Percentiles rank a stretch among this genome's conserved stretches.
Conservation (phyloP, 1,284 basidiomycete genomes). For the Ustilago esculenta region DNA sequence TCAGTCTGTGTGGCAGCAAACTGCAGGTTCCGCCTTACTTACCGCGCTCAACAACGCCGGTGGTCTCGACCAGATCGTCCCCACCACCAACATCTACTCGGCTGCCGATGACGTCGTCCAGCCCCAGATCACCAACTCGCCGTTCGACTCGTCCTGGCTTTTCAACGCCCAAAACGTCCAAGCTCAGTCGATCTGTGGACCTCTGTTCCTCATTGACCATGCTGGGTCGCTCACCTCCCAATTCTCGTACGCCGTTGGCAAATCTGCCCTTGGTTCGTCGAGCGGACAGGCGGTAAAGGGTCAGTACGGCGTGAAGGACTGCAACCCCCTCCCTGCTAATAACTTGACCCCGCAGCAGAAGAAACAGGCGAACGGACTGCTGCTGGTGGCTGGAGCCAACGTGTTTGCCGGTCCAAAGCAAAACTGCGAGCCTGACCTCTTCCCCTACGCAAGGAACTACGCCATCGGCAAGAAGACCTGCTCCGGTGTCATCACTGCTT, state of each 20-base stretch:
- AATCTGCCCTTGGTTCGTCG: slow-evolving; percentile 3
- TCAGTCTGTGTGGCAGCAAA: slow-evolving; percentile 40
- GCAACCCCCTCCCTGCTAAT: slow-evolving; percentile 23
- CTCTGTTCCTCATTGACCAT: slow-evolving; percentile 26
- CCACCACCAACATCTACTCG: slow-evolving; percentile 43
- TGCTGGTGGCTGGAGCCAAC: slow-evolving; percentile 12
- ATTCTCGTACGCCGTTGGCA: slow-evolving; percentile 31
- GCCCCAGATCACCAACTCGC: slow-evolving; percentile 14
- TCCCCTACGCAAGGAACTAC: slow-evolving; percentile 27
- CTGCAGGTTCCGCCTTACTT: slow-evolving; percentile 5
- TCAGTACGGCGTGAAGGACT: slow-evolving; percentile 21
- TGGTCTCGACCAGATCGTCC: slow-evolving; percentile 29
- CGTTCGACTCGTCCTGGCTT: slow-evolving; percentile 22
- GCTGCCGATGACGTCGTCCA: slow-evolving; percentile 35
- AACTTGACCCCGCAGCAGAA: slow-evolving; percentile 20
- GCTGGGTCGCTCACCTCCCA: slow-evolving; percentile 23
- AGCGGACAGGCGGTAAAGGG: slow-evolving; percentile 11
- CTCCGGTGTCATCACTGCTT: slow-evolving; percentile 15
- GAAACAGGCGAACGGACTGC: background rate
- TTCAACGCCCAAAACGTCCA: slow-evolving; percentile 31
- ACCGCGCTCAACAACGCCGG: slow-evolving; percentile 38
- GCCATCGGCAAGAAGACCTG: slow-evolving; percentile 35
- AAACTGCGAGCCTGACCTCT: slow-evolving; percentile 42
- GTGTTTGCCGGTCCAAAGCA: slow-evolving; percentile 23
- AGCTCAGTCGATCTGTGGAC: slow-evolving; percentile 20